Evolutionary conservation across 805 yeast genomes (phyloP).

Genomic region (Candida nanaspora): DNA sequence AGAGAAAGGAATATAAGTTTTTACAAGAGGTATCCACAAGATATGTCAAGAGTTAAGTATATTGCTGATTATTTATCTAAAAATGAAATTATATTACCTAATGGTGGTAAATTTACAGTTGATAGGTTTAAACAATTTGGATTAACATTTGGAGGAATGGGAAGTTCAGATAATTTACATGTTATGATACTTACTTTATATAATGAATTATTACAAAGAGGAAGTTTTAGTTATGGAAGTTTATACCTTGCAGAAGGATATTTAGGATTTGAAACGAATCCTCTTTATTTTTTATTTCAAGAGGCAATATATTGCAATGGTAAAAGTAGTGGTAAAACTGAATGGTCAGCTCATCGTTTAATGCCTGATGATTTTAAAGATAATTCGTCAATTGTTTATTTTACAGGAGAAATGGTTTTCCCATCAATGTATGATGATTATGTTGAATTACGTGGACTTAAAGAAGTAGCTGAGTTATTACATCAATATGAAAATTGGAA

Average conservation of each 20-base stretch:
- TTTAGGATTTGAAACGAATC: conserved; percentile 44
- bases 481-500: conserved; percentile 26
- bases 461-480: conserved; percentile 30
- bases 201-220: conserved; percentile 30
- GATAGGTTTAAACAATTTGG: conserved; percentile 51
- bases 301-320: conserved; percentile 54
- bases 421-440: conserved; percentile 45
- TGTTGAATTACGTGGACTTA: conserved; percentile 32
- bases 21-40: conserved; percentile 43
- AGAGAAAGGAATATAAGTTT: conserved; percentile 40
- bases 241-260: conserved; percentile 26
- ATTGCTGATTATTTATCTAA: conserved; percentile 29
- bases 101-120: conserved; percentile 41
- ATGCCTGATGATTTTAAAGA: conserved; percentile 13
- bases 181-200: conserved; percentile 32
- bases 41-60: conserved; percentile 28
- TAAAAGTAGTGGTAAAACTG: conserved; percentile 20
- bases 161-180: conserved; percentile 44
- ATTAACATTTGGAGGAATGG: conserved; percentile 39
- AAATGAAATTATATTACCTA: conserved; percentile 34
- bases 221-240: conserved; percentile 31
- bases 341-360: conserved; percentile 44
- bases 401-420: conserved; percentile 52
- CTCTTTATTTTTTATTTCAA: conserved; percentile 48
- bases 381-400: conserved; percentile 20